Evolutionary conservation across 768 basidiomycete species (phyloP), one percentile per base, ranked within the genome.

Genomic region (Candolleomyces aberdarensis): DNA sequence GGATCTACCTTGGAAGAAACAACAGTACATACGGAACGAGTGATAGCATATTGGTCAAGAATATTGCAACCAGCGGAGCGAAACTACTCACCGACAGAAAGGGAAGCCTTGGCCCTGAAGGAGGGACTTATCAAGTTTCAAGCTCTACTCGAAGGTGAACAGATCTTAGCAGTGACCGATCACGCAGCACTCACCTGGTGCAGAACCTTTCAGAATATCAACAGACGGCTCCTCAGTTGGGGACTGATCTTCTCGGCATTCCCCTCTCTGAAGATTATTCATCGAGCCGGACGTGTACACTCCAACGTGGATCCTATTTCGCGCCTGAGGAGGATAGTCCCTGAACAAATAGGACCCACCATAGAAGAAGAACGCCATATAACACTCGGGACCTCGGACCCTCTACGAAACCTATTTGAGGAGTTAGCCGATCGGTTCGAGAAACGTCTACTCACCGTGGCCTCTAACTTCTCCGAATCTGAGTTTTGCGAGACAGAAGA

Each of bases 251-350:
- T 75, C 47, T 47, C 76, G 7, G 76, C 76, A 5, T 79, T 70
- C 62, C 77, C 74, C 0, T 52, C 60, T 1, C 32, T 79, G 17
- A 52, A 66, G n/a, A 78, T 79, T 26, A 64, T 78, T 11, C 78
- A 79, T 55, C 69, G 74, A 6, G 70, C 77, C 0, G 77, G 77
- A 8, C 44, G 71, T 1, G 72, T 75, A 0, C 76, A 78, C 47
- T 78, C 75, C 1, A 77, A 77, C 56, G 75, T 78, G 7, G 77
- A 79, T 57, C 75, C 77, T 3, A 63, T 78, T 7, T 78, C 75
- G 0, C 58, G 74, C n/a, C 60, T 78, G 2, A 58, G 67, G 22
- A 41, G 72, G 47, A 52, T 59, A 1, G 44, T 70, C 0, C 73
- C 72, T 9, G n/a, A 20, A 11, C 56, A 69, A 19, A 20, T 60